phyloP scores from a whole-genome alignment of 169 alveolate species.

The Theileria orientalis region DNA sequence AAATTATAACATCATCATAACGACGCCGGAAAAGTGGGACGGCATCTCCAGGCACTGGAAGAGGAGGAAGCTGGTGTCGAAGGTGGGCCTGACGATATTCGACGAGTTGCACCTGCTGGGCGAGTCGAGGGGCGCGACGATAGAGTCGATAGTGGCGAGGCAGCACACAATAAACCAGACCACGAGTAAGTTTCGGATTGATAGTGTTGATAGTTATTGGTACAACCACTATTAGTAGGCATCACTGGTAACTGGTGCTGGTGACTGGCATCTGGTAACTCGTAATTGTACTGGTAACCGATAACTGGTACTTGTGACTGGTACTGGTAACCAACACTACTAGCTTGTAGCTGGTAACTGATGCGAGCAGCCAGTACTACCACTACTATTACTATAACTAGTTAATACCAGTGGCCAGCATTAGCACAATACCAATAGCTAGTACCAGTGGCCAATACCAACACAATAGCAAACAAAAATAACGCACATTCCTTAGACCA shows the following conservation, averaged over 20 bases:
- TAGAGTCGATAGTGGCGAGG: conserved; percentile 96
- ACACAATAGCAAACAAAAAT: not conserved
- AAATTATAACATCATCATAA: conserved; percentile 88
- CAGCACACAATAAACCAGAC: conserved; percentile 91
- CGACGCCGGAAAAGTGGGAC: conserved; percentile 99
- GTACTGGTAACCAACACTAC: no score
- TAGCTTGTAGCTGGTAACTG: no score
- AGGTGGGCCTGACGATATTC: conserved; percentile 92
- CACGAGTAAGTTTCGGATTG: conserved; percentile 68
- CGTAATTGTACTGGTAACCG: no score
- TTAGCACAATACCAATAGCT: not conserved
- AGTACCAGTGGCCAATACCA: not conserved
- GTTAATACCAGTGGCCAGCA: no score
- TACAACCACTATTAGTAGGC: no score
- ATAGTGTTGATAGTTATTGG: no score
- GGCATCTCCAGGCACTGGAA: conserved; percentile 98
- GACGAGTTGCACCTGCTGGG: conserved; percentile 99
- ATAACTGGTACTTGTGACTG: no score
- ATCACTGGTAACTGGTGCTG: no score
- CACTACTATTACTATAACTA: no score
- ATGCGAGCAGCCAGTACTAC: no score
- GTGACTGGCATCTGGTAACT: no score
- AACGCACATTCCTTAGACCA: conserved; percentile 4
- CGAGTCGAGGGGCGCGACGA: conserved; percentile 95
- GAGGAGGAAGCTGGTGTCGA: conserved; percentile 88